phyloP scores from a whole-genome alignment of 208 protist species.

The Balamuthia mandrillaris region DNA sequence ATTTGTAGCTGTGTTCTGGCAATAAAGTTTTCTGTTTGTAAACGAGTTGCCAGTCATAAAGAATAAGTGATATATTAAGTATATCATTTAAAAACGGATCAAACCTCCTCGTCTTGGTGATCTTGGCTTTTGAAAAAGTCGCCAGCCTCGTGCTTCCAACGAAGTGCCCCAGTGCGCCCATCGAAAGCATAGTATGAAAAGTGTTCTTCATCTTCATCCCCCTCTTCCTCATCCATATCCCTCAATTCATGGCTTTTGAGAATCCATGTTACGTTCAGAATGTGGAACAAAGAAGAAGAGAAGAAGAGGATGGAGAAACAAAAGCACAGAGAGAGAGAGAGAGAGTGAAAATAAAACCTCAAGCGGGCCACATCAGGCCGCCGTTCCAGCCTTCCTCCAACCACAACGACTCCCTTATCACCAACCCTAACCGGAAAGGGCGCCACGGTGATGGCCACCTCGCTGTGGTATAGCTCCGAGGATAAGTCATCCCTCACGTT shows the following conservation, averaged over 20 bases:
- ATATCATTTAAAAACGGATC: too few species aligned
- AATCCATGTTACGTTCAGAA: too few species aligned
- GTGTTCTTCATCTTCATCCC: constrained; percentile 25
- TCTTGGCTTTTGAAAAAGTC: constrained; percentile 46
- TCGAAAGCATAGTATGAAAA: constrained; percentile 56
- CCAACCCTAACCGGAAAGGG: background rate
- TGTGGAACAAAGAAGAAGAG: too few species aligned
- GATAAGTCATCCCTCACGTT: constrained; percentile 4
- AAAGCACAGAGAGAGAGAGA: too few species aligned
- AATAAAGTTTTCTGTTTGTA: too few species aligned
- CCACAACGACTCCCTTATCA: background rate
- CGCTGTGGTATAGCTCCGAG: constrained; percentile 21
- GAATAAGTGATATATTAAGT: too few species aligned
- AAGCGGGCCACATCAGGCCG: too few species aligned
- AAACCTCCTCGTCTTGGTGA: too few species aligned
- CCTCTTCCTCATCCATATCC: background rate
- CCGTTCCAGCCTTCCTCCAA: background rate
- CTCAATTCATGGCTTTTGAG: too few species aligned
- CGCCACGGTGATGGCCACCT: constrained; percentile 30
- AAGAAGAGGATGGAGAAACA: too few species aligned
- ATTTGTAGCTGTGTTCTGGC: background rate
- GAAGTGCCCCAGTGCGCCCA: background rate
- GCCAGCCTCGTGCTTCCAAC: constrained; percentile 49
- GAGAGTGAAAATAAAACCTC: too few species aligned
- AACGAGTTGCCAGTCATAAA: too few species aligned